Percentiles rank a stretch among this genome's conserved stretches.
Conservation (phyloP, 2,329 filamentous ascomycete species). For the Venturia nashicola region DNA sequence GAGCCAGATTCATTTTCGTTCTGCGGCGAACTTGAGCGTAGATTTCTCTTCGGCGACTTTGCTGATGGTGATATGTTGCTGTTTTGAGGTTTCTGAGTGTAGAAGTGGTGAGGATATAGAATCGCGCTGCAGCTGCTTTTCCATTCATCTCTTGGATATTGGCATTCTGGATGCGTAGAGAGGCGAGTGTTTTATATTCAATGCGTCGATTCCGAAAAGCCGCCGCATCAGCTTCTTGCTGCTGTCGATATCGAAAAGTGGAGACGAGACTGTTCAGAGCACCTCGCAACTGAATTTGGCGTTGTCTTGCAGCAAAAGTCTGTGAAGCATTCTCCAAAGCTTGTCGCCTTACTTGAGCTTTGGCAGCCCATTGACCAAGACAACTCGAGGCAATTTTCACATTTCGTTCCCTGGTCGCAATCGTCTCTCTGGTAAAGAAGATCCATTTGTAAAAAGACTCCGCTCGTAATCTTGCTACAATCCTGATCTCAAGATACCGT, state of each 20-base stretch:
- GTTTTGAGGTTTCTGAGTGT: conserved; percentile 39
- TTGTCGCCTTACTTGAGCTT: conserved; percentile 11
- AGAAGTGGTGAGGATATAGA: conserved; percentile 41
- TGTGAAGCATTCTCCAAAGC: conserved; percentile 19
- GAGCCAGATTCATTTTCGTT: conserved; percentile 42
- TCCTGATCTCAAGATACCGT: conserved; percentile 37
- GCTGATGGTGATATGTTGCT: conserved; percentile 36
- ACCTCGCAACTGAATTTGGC: conserved; percentile 17
- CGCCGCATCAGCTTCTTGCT: conserved; percentile 15
- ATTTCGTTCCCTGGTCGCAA: conserved; percentile 12
- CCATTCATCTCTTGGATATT: conserved; percentile 31
- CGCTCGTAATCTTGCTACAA: conserved; percentile 43
- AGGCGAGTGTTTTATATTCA: conserved; percentile 24
- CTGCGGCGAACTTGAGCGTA: conserved; percentile 42
- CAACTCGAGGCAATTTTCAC: not conserved
- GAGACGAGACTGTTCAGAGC: conserved; percentile 17
- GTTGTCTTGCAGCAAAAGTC: conserved; percentile 21
- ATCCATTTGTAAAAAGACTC: conserved; percentile 50
- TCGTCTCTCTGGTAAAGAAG: conserved; percentile 31
- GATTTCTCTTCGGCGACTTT: conserved; percentile 40
- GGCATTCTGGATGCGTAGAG: conserved; percentile 23
- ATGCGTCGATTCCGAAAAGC: conserved; percentile 26
- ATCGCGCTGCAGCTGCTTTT: conserved; percentile 43
- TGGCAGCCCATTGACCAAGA: conserved; percentile 10
- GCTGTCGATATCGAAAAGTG: not conserved